Evolutionary conservation across 345 rosid genomes (phyloP).

Genomic region (Physaria fendleri): DNA sequence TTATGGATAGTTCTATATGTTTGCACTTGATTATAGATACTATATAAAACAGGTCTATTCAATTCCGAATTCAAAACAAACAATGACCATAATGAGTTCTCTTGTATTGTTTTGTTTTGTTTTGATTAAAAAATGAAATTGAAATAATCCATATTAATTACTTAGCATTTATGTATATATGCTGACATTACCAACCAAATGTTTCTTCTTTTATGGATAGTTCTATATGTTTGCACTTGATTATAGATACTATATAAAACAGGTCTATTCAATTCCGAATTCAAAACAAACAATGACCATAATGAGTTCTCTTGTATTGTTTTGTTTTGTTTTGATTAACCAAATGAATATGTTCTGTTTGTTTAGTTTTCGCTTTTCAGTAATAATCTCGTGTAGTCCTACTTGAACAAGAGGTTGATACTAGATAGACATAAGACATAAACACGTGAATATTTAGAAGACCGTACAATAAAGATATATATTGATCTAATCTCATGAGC

Average conservation of each 20-base stretch:
- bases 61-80: not conserved
- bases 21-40: constrained; percentile 27
- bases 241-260: constrained; percentile 19
- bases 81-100: constrained; percentile 6
- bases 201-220: constrained; percentile 34
- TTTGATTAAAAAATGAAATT: no score
- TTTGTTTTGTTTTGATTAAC: not conserved
- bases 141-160: constrained; percentile 1
- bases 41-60: constrained; percentile 13
- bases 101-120: not conserved
- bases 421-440: no score
- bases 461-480: not conserved
- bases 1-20: constrained; percentile 33
- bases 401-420: not conserved
- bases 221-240: constrained; percentile 32
- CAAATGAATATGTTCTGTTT: not conserved
- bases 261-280: constrained; percentile 5
- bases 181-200: constrained; percentile 35
- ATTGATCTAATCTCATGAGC: not conserved
- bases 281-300: constrained; percentile 2
- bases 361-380: not conserved
- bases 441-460: not conserved
- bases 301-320: not conserved
- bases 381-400: not conserved
- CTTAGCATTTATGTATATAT: constrained; percentile 16